These are phyloP conservation scores for Mucor saturninus DNA, from an alignment of 371 early-diverging fungal species.

Conservation along the genomic window DNA sequence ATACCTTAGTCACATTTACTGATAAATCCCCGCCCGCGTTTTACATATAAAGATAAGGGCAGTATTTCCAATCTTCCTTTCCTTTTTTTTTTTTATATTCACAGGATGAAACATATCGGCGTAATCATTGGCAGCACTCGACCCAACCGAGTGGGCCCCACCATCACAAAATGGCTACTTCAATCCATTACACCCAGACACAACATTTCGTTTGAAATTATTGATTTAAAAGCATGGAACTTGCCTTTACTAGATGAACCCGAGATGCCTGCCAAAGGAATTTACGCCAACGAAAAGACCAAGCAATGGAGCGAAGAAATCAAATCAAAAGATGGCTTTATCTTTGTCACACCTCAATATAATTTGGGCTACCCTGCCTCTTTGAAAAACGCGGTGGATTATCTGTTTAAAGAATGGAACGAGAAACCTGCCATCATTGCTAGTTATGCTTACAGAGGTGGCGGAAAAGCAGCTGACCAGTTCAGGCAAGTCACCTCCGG, in stretches of 20 bases:
- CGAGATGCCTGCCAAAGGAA: slow-evolving; percentile 14
- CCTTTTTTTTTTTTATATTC: not conserved
- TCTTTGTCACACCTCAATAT: slow-evolving; percentile 18
- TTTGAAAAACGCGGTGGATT: slow-evolving; percentile 19
- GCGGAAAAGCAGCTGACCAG: slow-evolving; percentile 14
- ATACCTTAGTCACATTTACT: too few relatives aligned
- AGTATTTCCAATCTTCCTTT: not conserved
- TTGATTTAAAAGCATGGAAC: slow-evolving; percentile 11
- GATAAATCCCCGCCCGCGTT: too few relatives aligned
- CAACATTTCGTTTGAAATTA: slow-evolving; percentile 3
- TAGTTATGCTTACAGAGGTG: slow-evolving; percentile 19
- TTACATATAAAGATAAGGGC: too few relatives aligned
- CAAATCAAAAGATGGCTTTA: slow-evolving; percentile 15
- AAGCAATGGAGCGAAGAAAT: slow-evolving; percentile 18
- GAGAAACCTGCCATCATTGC: slow-evolving; percentile 12
- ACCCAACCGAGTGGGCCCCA: not conserved
- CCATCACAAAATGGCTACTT: slow-evolving; percentile 10
- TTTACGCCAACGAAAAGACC: slow-evolving; percentile 15
- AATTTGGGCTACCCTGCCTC: slow-evolving; percentile 18
- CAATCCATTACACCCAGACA: not conserved
- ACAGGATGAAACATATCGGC: slow-evolving; percentile 4
- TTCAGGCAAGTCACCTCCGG: slow-evolving; percentile 13
- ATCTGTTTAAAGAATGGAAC: slow-evolving; percentile 16
- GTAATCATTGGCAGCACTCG: slow-evolving; percentile 16
- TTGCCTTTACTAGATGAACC: slow-evolving; percentile 17